phyloP scores from a whole-genome alignment of 371 early-diverging fungal genomes.

The Entomophthora muscae region DNA sequence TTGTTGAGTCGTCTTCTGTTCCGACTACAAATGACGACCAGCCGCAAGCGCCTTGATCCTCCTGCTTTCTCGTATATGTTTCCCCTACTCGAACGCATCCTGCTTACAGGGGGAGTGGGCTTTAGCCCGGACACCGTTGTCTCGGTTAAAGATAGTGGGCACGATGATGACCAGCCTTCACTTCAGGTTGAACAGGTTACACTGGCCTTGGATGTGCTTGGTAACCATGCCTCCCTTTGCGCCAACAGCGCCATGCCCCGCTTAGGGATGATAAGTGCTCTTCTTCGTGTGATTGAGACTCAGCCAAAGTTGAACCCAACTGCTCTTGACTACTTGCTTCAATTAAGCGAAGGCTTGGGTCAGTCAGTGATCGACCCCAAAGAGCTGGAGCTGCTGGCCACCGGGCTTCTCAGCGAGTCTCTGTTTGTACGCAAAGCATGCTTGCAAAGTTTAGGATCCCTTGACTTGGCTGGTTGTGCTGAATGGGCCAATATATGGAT shows the following conservation, averaged over 20 bases:
- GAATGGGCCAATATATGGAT: slow-evolving; percentile 31
- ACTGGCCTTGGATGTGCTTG: slow-evolving; percentile 10
- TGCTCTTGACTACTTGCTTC: slow-evolving; percentile 39
- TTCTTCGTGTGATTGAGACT: slow-evolving; percentile 46
- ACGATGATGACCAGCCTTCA: slow-evolving; percentile 20
- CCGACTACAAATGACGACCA: slow-evolving; percentile 50
- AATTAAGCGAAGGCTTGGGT: slow-evolving; percentile 50
- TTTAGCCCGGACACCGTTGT: slow-evolving; percentile 21
- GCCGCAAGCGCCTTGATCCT: slow-evolving; percentile 38
- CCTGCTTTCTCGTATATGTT: slow-evolving; percentile 73
- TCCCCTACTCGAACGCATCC: slow-evolving; percentile 53
- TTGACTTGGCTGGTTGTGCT: slow-evolving; percentile 46
- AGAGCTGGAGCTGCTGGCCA: too few species aligned
- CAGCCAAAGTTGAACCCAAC: slow-evolving; percentile 41
- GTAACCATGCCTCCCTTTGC: slow-evolving; percentile 1
- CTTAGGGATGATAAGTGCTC: slow-evolving; percentile 42
- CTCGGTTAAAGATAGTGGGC: slow-evolving; percentile 22
- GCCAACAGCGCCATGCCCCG: slow-evolving; percentile 32
- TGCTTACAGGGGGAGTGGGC: slow-evolving; percentile 36
- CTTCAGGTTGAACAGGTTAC: slow-evolving; percentile 13
- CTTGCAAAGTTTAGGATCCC: slow-evolving; percentile 44
- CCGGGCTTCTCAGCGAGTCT: slow-evolving; percentile 58
- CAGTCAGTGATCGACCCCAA: too few species aligned
- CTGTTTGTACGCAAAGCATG: slow-evolving; percentile 60
- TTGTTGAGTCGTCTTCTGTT: slow-evolving; percentile 51